Conservation (phyloP, 768 basidiomycete species). For the Lactifluus rugatus region DNA sequence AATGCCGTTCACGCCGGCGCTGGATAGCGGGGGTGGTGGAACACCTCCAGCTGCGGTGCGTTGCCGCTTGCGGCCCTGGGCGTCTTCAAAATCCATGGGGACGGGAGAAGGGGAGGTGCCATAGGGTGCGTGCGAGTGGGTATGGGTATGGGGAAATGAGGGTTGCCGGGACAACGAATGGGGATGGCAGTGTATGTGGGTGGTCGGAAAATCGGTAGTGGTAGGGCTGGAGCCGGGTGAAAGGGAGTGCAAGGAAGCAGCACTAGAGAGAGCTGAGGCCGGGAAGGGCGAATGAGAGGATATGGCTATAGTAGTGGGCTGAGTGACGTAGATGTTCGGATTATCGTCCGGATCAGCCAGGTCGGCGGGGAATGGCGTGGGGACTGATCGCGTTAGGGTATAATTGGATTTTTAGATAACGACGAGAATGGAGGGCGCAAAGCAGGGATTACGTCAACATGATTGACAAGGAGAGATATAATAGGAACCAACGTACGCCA, state of each 20-base stretch:
- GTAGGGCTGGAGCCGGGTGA: conserved; percentile 47
- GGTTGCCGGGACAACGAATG: conserved; percentile 47
- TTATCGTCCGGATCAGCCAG: conserved; percentile 40
- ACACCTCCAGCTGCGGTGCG: conserved; percentile 28
- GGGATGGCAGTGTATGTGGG: conserved; percentile 26
- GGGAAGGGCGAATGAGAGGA: conserved; percentile 27
- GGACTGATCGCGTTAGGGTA: conserved; percentile 28
- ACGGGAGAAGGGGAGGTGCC: conserved; percentile 27
- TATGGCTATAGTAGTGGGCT: conserved; percentile 38
- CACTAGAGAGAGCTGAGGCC: conserved; percentile 29
- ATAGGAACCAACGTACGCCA: conserved; percentile 32
- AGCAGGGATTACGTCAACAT: neutral
- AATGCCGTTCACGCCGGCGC: conserved; percentile 3
- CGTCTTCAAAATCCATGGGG: conserved; percentile 26
- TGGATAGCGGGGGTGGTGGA: neutral
- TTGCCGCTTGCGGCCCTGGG: conserved; percentile 38
- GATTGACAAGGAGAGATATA: neutral
- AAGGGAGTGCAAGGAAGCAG: conserved; percentile 39
- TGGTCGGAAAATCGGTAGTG: conserved; percentile 34
- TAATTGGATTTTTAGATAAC: conserved; percentile 1
- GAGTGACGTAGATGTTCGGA: conserved; percentile 68
- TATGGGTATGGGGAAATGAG: conserved; percentile 45
- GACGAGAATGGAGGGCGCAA: neutral
- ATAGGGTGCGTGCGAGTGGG: conserved; percentile 23
- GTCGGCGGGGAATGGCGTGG: conserved; percentile 35